Evolutionary conservation across 1,284 basidiomycete species (phyloP), one percentile per base, ranked within the genome.

Genomic region (Ganoderma sp.): DNA sequence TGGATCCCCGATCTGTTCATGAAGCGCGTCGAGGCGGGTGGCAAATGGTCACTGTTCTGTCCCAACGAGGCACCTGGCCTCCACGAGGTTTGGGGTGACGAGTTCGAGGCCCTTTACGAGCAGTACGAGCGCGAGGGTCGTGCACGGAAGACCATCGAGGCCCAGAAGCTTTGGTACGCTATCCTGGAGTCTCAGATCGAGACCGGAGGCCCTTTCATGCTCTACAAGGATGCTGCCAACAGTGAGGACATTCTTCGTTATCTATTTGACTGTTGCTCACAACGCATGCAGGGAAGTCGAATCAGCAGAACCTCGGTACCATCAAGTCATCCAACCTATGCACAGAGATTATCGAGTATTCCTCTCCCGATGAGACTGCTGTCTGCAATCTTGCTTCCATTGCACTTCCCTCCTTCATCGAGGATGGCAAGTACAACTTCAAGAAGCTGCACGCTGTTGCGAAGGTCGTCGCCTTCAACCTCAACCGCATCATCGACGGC

Each of bases 261-360:
- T 2, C 7, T 25, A 8, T 5, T 6, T 54, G 42, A 58, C 65
- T 34, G 25, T 28, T 50, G 7, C 58, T 61, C 3, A 58, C n/a
- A 2, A 1, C 25, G 8, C 42, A 19, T 65, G 5, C 72, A 96
- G 92, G 86, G 75, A 98, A 98, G 83, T 97, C 96, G 48, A 99
- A 99, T 84, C 98, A 99, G 83, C 92, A 97, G 85, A 98, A 99
- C 82, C 88, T 99, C 50, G 98, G 98, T 61, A 98, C 95, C 22
- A 99, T 99, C 91, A 99, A 99, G 85, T 98, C 95, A 6, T 99
- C 97, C 69, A 99, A 99, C 81, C 85, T 99, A 57, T 99, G 98
- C 85, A 99, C 97, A 14, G 98, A 99, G 81, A 99, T 99, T 79
- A 94, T 99, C 80, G 96, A 99, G 83, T 99, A 99, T 84, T 97